Percentiles rank a stretch among this genome's conserved stretches.
Conservation (phyloP, 2,329 filamentous ascomycete genomes). For the Arthrobotrys iridis region DNA sequence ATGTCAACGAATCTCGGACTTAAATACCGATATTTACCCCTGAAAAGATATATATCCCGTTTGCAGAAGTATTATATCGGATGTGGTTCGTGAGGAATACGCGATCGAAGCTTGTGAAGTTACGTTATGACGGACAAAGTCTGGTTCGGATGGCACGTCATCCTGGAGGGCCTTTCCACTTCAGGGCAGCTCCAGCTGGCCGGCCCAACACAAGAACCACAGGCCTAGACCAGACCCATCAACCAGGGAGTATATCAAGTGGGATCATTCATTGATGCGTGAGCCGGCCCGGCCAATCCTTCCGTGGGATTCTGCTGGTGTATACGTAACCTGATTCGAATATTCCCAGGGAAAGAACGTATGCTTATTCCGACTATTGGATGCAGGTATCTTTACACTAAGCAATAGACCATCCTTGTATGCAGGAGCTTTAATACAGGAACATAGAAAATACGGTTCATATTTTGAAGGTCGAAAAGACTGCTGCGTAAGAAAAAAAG, state of each 20-base stretch:
- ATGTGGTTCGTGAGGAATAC: background rate
- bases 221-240: background rate
- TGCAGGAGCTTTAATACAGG: background rate
- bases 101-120: background rate
- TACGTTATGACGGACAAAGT: background rate
- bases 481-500: background rate
- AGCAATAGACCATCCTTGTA: too few relatives aligned
- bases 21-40: background rate
- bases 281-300: background rate
- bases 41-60: background rate
- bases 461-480: background rate
- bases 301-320: background rate
- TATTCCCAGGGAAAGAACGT: background rate
- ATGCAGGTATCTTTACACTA: slow-evolving; percentile 11
- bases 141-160: slow-evolving; percentile 6
- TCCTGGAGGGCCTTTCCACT: background rate
- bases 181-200: background rate
- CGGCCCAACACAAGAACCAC: background rate
- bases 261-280: background rate
- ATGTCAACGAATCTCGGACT: background rate
- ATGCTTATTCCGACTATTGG: background rate
- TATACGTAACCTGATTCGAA: background rate
- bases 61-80: background rate
- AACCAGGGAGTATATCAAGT: too few relatives aligned
- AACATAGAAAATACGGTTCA: slow-evolving; percentile 8